Conservation (phyloP, 345 rosid genomes). For the Clarkia xantiana region DNA sequence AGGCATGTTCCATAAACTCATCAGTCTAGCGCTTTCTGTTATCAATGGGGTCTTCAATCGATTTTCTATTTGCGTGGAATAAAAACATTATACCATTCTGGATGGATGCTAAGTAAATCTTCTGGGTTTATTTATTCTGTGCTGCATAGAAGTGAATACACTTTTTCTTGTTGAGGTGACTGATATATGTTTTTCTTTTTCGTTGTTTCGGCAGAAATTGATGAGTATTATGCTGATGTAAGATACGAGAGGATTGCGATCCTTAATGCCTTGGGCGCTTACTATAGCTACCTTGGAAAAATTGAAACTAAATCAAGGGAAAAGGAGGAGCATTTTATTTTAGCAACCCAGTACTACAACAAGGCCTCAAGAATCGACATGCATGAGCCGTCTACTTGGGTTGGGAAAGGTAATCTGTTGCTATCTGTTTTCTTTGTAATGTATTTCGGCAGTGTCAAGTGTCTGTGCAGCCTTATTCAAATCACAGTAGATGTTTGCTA, state of each 20-base stretch:
- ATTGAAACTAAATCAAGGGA: conserved; percentile 75
- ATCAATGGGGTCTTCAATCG: too few relatives aligned
- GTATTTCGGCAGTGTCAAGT: too few relatives aligned
- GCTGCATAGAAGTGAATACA: too few relatives aligned
- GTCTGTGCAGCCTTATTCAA: too few relatives aligned
- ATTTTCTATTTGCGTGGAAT: too few relatives aligned
- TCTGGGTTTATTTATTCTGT: too few relatives aligned
- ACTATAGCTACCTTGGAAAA: conserved; percentile 83
- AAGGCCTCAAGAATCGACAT: conserved; percentile 92
- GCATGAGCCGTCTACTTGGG: conserved; percentile 99
- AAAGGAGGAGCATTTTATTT: conserved; percentile 82
- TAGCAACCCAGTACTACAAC: conserved; percentile 76
- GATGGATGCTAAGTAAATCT: too few relatives aligned
- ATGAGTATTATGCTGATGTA: conserved; percentile 94
- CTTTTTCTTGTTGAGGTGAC: neutral
- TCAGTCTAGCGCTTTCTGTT: neutral
- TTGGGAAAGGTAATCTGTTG: conserved; percentile 62
- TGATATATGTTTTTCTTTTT: neutral
- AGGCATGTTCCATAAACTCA: conserved; percentile 23
- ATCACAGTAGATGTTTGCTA: too few relatives aligned
- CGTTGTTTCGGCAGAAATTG: conserved; percentile 47
- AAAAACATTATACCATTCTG: too few relatives aligned
- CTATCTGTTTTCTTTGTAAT: neutral
- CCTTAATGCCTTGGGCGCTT: conserved; percentile 87
- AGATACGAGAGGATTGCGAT: conserved; percentile 94